These are phyloP conservation scores for Aspergillus biplanus DNA, from an alignment of 495 filamentous ascomycete genomes.

Conservation along the genomic window DNA sequence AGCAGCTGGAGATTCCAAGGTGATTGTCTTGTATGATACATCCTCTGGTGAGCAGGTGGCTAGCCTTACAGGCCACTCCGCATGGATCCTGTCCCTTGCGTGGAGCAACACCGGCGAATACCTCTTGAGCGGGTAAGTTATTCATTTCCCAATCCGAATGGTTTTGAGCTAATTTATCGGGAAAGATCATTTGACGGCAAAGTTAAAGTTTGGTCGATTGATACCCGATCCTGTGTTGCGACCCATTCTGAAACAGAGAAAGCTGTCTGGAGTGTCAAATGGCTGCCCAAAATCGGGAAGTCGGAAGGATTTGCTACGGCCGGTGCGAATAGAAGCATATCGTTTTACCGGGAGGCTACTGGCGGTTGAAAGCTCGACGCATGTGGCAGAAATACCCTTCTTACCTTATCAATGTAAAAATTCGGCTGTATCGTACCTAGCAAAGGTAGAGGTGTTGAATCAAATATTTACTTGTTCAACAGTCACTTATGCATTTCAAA, in stretches of 20 bases:
- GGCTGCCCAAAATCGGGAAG: slow-evolving; percentile 77
- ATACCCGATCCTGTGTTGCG: slow-evolving; percentile 80
- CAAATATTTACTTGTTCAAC: slow-evolving; percentile 1
- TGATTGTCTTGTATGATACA: slow-evolving; percentile 92
- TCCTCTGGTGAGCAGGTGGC: slow-evolving; percentile 89
- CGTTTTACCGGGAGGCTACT: slow-evolving; percentile 91
- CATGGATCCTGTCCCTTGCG: slow-evolving; percentile 87
- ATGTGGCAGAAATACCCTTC: slow-evolving; percentile 15
- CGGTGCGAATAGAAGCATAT: slow-evolving; percentile 77
- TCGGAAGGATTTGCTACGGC: slow-evolving; percentile 87
- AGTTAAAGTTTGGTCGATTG: slow-evolving; percentile 91
- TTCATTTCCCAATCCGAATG: background rate
- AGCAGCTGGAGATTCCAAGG: slow-evolving; percentile 85
- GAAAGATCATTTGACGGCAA: slow-evolving; percentile 81
- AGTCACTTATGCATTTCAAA: background rate
- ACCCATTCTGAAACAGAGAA: slow-evolving; percentile 91
- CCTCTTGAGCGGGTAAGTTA: slow-evolving; percentile 75
- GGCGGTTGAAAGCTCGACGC: slow-evolving; percentile 55
- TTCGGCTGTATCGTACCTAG: background rate
- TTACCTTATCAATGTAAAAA: background rate
- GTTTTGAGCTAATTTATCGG: slow-evolving; percentile 18
- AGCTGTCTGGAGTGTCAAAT: slow-evolving; percentile 82
- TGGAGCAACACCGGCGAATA: slow-evolving; percentile 97
- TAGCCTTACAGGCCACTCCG: slow-evolving; percentile 75
- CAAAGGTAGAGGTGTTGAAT: background rate